Base-by-base conservation (phyloP, 768 basidiomycete genomes). In the Phallus indusiatus region DNA sequence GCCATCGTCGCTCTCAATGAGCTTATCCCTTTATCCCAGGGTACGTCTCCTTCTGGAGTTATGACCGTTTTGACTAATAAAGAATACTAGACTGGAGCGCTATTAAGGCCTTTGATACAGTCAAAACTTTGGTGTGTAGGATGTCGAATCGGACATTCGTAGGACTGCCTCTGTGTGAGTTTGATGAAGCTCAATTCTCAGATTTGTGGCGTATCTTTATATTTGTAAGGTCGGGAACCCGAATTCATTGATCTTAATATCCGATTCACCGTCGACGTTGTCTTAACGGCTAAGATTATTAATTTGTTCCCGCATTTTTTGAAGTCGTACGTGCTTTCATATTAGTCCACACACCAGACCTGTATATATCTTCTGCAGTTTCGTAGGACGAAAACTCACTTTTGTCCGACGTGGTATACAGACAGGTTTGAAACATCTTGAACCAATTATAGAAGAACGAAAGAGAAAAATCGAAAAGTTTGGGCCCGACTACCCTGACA, bases 131-230 rank as follows among this genome's bases (percentile, higher is more conserved):
- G 17, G 65, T 81, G 11, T 70, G 72, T 37, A 72, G 77, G 42
- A 66, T 70, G 4, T 76, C 67, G 50, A 80, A 78, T 61, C 73
- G 81, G 17, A 50, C 74, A 0, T 78, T 82, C 55, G 75, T 82
- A 5, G 82, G 81, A 0, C 66, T 74, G 33, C 78, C 79, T 1
- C 53, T 78, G 1, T 81, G 81, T 80, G 46, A 37, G 75, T 33
- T 18, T 56, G n/a, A n/a, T 46, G 34, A 37, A 55, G 22, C 60
- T 47, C 52, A 51, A 54, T 53, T 68, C 16, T 46, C 21, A 49
- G 17, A 16, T 21, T 8, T 16, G 35, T 18, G 1, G n/a, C 10
- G 20, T 22, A 21, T n/a, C 20, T 48, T 47, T 7, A 20, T 33
- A 21, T 5, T 2, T 12, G 6, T 1, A 47, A n/a, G 57, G 61